These are phyloP conservation scores for Cardamine resedifolia DNA, from an alignment of 345 rosid genomes.

Conservation along the genomic window DNA sequence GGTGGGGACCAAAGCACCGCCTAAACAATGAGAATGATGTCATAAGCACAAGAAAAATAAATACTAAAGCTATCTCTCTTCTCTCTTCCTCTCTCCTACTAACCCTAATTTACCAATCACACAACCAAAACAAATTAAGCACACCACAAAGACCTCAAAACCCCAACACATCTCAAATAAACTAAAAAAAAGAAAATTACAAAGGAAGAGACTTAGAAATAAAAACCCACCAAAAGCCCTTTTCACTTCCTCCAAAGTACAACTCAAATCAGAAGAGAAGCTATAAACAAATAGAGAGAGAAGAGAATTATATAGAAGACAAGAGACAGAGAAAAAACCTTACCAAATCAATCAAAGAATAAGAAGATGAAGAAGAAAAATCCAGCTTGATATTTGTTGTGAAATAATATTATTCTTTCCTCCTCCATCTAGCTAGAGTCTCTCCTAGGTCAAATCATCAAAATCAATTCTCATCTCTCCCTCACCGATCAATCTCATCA, in stretches of 20 bases:
- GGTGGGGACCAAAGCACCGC: slow-evolving; percentile 85
- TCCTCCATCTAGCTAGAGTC: slow-evolving; percentile 7
- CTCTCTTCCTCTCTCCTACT: neutral
- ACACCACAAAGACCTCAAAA: slow-evolving; percentile 31
- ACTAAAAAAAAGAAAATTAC: neutral
- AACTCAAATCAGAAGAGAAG: slow-evolving; percentile 32
- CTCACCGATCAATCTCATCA: slow-evolving; percentile 13
- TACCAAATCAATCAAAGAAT: slow-evolving; percentile 32
- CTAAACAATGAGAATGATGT: slow-evolving; percentile 51
- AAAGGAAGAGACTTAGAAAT: slow-evolving; percentile 16
- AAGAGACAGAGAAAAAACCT: slow-evolving; percentile 5
- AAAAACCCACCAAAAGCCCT: slow-evolving; percentile 40
- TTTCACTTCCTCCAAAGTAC: slow-evolving; percentile 34
- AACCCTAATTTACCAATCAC: slow-evolving; percentile 34
- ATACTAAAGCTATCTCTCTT: slow-evolving; percentile 28
- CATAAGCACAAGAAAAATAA: slow-evolving; percentile 35
- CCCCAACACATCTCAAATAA: slow-evolving; percentile 33
- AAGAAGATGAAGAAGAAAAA: slow-evolving; percentile 16
- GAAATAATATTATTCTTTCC: slow-evolving; percentile 22
- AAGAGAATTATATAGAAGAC: neutral
- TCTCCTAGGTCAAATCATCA: slow-evolving; percentile 25
- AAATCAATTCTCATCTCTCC: slow-evolving; percentile 14
- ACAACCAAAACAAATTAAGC: slow-evolving; percentile 31
- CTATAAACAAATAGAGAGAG: neutral
- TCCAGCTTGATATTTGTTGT: slow-evolving; percentile 33